Evolutionary conservation across 2,329 filamentous ascomycete species (phyloP).

Genomic region (Fusarium miscanthi): DNA sequence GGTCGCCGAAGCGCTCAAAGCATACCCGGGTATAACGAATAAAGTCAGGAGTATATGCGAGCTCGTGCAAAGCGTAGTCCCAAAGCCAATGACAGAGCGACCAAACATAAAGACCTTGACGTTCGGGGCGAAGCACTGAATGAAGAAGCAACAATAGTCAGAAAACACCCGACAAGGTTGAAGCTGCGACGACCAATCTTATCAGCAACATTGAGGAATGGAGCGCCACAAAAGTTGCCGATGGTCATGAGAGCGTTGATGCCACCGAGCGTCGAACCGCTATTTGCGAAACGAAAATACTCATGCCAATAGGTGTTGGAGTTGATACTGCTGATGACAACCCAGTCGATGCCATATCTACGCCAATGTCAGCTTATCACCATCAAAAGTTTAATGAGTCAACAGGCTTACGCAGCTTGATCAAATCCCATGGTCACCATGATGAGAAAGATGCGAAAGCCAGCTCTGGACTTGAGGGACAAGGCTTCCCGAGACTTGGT

Average conservation of each 20-base stretch:
- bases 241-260: conserved; percentile 43
- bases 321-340: conserved; percentile 41
- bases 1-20: conserved; percentile 39
- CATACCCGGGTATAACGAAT: conserved; percentile 39
- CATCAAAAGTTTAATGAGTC: fast-evolving
- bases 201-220: conserved; percentile 34
- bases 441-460: conserved; percentile 33
- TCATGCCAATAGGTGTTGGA: conserved; percentile 36
- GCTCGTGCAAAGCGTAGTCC: conserved; percentile 39
- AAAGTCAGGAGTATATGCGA: conserved; percentile 37
- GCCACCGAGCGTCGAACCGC: conserved; percentile 33
- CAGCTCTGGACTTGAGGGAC: conserved; percentile 29
- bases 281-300: conserved; percentile 38
- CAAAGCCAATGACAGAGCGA: conserved; percentile 37
- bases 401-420: conserved; percentile 16
- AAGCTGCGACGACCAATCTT: conserved; percentile 39
- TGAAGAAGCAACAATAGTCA: conserved; percentile 36
- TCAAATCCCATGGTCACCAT: conserved; percentile 32
- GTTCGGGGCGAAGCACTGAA: conserved; percentile 38
- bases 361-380: neutral
- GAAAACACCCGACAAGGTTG: conserved; percentile 35
- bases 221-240: conserved; percentile 39
- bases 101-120: conserved; percentile 33
- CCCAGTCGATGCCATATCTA: conserved; percentile 42
- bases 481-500: conserved; percentile 32